Conservation (phyloP, 2,329 filamentous ascomycete genomes). For the Arthrobotrys iridis region DNA sequence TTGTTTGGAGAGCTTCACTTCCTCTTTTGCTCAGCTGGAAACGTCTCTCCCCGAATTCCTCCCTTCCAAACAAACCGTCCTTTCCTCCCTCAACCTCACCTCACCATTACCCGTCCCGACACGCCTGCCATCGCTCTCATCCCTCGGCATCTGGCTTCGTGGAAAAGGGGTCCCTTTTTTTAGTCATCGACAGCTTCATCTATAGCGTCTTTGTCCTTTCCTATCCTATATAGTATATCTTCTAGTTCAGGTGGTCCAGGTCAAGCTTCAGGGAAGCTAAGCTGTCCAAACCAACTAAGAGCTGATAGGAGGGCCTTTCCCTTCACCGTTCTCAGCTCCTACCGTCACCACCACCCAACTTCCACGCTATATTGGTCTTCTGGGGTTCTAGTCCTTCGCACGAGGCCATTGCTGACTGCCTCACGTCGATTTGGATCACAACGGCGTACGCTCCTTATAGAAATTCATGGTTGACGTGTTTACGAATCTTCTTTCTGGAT, state of each 20-base stretch:
- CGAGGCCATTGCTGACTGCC: background rate
- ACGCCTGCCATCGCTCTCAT: slow-evolving; percentile 32
- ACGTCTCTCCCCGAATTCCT: slow-evolving; percentile 1
- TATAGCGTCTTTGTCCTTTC: background rate
- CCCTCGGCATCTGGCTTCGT: slow-evolving; percentile 34
- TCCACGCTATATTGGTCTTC: slow-evolving; percentile 9
- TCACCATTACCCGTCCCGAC: slow-evolving; percentile 26
- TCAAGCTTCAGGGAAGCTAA: slow-evolving; percentile 24
- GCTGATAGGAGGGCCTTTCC: slow-evolving; percentile 22
- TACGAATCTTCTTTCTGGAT: slow-evolving; percentile 48
- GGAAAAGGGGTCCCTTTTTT: slow-evolving; percentile 16
- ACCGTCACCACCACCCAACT: slow-evolving; percentile 5
- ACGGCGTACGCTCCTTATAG: slow-evolving; percentile 39
- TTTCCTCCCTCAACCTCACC: slow-evolving; percentile 16
- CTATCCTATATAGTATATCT: background rate
- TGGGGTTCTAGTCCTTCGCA: slow-evolving; percentile 19
- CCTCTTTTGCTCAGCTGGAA: slow-evolving; percentile 6
- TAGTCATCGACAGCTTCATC: background rate
- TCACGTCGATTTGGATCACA: slow-evolving; percentile 1
- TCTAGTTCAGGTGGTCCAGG: background rate
- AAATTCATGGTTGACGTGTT: slow-evolving; percentile 52
- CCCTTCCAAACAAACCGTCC: background rate
- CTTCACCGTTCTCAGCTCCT: slow-evolving; percentile 3
- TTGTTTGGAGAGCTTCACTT: slow-evolving; percentile 9
- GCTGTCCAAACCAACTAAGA: slow-evolving; percentile 11